phyloP scores from a whole-genome alignment of 108 stramenopile species.

The Chaetoceros tenuissimus region DNA sequence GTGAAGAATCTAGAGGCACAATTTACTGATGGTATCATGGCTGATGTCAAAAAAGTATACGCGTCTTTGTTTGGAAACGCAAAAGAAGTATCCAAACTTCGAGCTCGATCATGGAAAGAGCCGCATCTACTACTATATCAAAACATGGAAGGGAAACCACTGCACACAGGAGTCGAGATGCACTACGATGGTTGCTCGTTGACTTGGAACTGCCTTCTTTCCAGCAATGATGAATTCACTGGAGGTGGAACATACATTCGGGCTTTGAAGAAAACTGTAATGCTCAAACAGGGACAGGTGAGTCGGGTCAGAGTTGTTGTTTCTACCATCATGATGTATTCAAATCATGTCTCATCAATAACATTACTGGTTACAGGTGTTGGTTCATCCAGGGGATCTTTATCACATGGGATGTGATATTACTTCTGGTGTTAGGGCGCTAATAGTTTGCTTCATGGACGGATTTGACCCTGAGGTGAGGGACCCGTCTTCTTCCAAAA shows the following conservation, averaged over 20 bases:
- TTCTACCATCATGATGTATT: too few species aligned
- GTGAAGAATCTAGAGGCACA: conserved; percentile 16
- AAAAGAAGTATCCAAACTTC: conserved; percentile 27
- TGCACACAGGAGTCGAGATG: conserved; percentile 48
- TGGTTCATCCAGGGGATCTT: conserved; percentile 24
- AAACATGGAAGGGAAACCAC: conserved; percentile 18
- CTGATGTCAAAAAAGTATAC: conserved; percentile 22
- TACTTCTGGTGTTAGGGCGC: conserved; percentile 15
- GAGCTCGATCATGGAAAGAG: conserved; percentile 39
- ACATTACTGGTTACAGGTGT: too few species aligned
- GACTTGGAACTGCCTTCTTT: conserved; percentile 25
- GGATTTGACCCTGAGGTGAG: not conserved
- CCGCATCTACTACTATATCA: conserved; percentile 44
- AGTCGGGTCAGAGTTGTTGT: too few species aligned
- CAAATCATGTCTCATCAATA: too few species aligned
- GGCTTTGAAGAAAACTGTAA: conserved; percentile 24
- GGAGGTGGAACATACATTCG: conserved; percentile 44
- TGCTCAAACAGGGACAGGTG: conserved; percentile 29
- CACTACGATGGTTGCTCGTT: conserved; percentile 48
- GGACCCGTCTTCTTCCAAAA: not conserved
- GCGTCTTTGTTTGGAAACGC: conserved; percentile 28
- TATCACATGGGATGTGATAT: conserved; percentile 24
- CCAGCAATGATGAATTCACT: conserved; percentile 13
- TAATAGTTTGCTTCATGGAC: not conserved
- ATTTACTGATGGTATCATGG: conserved; percentile 21